A percentile compares a stretch with the other conserved stretches of the same genome.
phyloP scores from a whole-genome alignment of 1,284 basidiomycete genomes.

The Hemileia vastatrix region DNA sequence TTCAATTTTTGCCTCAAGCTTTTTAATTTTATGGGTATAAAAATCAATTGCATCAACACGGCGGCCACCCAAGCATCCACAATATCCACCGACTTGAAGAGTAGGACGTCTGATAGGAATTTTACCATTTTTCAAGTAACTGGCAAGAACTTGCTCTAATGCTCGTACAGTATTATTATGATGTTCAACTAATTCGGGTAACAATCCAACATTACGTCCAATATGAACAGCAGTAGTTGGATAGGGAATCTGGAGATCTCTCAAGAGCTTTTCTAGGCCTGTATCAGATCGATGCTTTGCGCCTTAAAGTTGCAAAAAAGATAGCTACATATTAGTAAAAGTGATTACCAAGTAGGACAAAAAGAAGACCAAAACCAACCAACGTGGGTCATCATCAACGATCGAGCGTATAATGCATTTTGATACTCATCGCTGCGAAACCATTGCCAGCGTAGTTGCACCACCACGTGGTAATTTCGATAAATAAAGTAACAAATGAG shows the following conservation, averaged over 20 bases:
- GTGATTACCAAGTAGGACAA: background rate
- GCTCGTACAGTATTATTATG: slow-evolving; percentile 78
- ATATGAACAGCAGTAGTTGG: slow-evolving; percentile 75
- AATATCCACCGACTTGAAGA: slow-evolving; percentile 59
- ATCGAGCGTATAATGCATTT: slow-evolving; percentile 66
- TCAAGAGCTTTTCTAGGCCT: slow-evolving; percentile 62
- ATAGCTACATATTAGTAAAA: background rate
- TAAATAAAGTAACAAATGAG: slow-evolving; percentile 16
- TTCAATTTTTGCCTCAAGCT: slow-evolving; percentile 62
- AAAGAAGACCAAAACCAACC: background rate
- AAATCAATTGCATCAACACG: slow-evolving; percentile 65
- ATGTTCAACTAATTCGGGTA: slow-evolving; percentile 60
- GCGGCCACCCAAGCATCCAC: slow-evolving; percentile 62
- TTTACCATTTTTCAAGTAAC: slow-evolving; percentile 64
- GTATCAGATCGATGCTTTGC: slow-evolving; percentile 62
- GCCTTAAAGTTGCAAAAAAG: slow-evolving; percentile 27
- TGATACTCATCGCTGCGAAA: slow-evolving; percentile 67
- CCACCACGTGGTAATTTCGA: slow-evolving; percentile 49
- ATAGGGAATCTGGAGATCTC: slow-evolving; percentile 63
- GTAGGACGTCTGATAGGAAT: slow-evolving; percentile 64
- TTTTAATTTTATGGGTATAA: slow-evolving; percentile 54
- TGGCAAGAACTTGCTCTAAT: slow-evolving; percentile 70
- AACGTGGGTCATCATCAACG: slow-evolving; percentile 49
- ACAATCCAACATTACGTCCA: slow-evolving; percentile 60
- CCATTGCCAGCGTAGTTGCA: slow-evolving; percentile 58